A percentile compares a stretch with the other conserved stretches of the same genome.
Conservation (phyloP, 768 basidiomycete species). For the Lactarius quietus region DNA sequence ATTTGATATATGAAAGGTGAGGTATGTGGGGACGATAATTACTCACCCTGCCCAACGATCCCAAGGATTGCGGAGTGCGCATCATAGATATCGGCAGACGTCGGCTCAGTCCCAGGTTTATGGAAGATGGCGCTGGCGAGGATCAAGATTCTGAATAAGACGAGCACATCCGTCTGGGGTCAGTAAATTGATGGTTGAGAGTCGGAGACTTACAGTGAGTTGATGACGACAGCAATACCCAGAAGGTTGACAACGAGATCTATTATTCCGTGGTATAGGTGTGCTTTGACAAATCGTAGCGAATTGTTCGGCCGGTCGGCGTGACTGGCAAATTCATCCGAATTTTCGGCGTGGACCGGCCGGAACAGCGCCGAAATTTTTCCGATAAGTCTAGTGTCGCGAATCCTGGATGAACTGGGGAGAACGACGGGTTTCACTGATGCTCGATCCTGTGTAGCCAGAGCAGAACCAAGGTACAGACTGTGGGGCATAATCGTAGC, state of each 20-base stretch:
- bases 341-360: conserved; percentile 1
- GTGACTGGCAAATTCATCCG: conserved; percentile 17
- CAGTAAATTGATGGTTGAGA: conserved; percentile 10
- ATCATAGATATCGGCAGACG: conserved; percentile 75
- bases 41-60: conserved; percentile 63
- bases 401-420: not conserved
- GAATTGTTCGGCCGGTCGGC: conserved; percentile 54
- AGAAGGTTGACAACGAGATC: conserved; percentile 70
- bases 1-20: not conserved
- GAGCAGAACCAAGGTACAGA: conserved; percentile 42
- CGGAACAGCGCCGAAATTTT: conserved; percentile 7
- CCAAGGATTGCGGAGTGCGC: conserved; percentile 71
- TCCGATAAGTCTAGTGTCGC: not conserved
- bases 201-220: conserved; percentile 63
- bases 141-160: conserved; percentile 63
- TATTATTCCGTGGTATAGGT: conserved; percentile 60
- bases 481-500: conserved; percentile 51
- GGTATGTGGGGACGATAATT: conserved; percentile 10
- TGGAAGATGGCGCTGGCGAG: conserved; percentile 82
- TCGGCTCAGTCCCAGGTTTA: conserved; percentile 33
- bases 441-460: conserved; percentile 42
- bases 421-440: conserved; percentile 6
- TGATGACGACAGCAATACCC: conserved; percentile 85
- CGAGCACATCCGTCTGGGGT: conserved; percentile 7
- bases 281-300: conserved; percentile 52